Conservation (phyloP, 139 green algal genomes). For the Chlamydomonas schloesseri region DNA sequence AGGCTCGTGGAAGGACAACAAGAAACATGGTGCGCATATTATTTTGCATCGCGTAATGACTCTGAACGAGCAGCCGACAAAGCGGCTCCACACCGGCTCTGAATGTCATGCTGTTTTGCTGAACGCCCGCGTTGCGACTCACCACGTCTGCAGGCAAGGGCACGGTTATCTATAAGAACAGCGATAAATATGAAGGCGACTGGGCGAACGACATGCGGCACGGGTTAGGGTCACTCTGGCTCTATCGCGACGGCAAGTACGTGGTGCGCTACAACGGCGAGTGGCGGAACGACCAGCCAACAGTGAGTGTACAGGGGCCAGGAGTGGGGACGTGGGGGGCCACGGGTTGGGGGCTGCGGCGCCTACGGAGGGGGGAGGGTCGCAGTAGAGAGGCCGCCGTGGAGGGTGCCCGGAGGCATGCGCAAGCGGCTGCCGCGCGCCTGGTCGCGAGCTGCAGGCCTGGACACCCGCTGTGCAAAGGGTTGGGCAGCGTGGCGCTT, state of each 20-base stretch:
- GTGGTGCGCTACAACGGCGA: constrained; percentile 74
- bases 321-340: too few relatives aligned
- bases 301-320: constrained; percentile 39
- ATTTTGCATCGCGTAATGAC: not conserved
- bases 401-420: too few relatives aligned
- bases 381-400: too few relatives aligned
- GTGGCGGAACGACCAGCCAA: constrained; percentile 68
- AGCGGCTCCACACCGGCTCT: too few relatives aligned
- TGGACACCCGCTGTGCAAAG: too few relatives aligned
- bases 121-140: not conserved
- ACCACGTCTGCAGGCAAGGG: constrained; percentile 64
- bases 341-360: not conserved
- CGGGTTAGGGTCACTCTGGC: constrained; percentile 76
- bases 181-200: constrained; percentile 84
- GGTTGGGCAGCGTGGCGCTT: too few relatives aligned
- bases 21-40: constrained; percentile 68
- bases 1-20: constrained; percentile 76
- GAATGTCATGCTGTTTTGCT: too few relatives aligned
- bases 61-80: too few relatives aligned
- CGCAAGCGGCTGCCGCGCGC: too few relatives aligned
- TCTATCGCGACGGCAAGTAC: constrained; percentile 71
- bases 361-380: too few relatives aligned
- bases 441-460: too few relatives aligned
- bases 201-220: constrained; percentile 69
- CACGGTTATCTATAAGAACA: constrained; percentile 76